Conservation (phyloP, 2,329 filamentous ascomycete species). For the Claviceps citrina region DNA sequence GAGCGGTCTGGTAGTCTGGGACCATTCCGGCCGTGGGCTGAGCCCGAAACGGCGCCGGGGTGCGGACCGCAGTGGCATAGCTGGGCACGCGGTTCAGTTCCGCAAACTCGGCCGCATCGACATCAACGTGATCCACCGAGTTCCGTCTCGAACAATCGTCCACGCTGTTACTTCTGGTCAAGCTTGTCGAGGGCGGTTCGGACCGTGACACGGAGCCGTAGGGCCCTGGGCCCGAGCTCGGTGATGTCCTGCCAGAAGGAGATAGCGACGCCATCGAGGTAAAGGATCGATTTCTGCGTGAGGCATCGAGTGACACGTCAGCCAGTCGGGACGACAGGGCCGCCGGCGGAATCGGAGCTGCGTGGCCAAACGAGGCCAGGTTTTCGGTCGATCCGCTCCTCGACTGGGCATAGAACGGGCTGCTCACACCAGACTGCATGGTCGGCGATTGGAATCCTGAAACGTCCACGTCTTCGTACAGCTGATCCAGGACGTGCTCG, state of each 20-base stretch:
- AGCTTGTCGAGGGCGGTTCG: slow-evolving; percentile 27
- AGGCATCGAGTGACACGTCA: slow-evolving; percentile 42
- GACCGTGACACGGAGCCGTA: slow-evolving; percentile 23
- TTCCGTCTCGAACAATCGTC: slow-evolving; percentile 36
- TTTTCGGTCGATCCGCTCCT: slow-evolving; percentile 72
- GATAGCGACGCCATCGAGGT: slow-evolving; percentile 28
- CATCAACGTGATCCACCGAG: slow-evolving; percentile 42
- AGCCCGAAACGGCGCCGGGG: slow-evolving; percentile 40
- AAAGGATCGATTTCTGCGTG: slow-evolving; percentile 30
- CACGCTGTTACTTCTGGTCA: slow-evolving; percentile 39
- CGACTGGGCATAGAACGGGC: slow-evolving; percentile 58
- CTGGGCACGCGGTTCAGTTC: slow-evolving; percentile 61
- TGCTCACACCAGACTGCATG: slow-evolving; percentile 57
- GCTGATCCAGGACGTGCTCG: slow-evolving; percentile 72
- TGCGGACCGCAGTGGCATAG: slow-evolving; percentile 58
- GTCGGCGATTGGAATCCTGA: slow-evolving; percentile 68
- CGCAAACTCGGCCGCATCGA: slow-evolving; percentile 43
- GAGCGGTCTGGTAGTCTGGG: slow-evolving; percentile 52
- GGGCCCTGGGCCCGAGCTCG: slow-evolving; percentile 22
- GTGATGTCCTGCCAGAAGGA: slow-evolving; percentile 28
- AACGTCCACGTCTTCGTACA: slow-evolving; percentile 77
- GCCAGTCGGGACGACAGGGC: slow-evolving; percentile 52
- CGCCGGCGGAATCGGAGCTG: slow-evolving; percentile 27
- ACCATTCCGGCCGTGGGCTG: slow-evolving; percentile 34
- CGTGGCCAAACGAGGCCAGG: slow-evolving; percentile 35